Evolutionary conservation across 2,329 filamentous ascomycete species (phyloP).

Genomic region (Ascochyta fabae): DNA sequence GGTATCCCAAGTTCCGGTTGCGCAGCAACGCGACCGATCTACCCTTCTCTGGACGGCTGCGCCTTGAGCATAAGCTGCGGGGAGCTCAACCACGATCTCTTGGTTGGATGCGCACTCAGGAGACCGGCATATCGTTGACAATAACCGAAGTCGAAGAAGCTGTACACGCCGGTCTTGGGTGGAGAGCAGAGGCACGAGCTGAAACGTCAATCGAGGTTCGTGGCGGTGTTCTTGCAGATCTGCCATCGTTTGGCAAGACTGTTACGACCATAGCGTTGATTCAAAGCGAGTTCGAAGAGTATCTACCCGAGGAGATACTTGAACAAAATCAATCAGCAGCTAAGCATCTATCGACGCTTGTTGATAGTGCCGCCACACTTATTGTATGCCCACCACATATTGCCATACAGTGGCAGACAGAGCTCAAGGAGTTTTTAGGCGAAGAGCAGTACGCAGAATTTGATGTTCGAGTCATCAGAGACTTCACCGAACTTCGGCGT

Average conservation of each 20-base stretch:
- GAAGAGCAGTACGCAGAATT: constrained; percentile 38
- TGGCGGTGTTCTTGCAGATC: constrained; percentile 69
- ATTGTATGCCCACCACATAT: constrained; percentile 65
- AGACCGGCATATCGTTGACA: constrained; percentile 43
- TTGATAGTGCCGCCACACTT: constrained; percentile 63
- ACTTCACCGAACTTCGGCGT: constrained; percentile 47
- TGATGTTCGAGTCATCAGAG: constrained; percentile 55
- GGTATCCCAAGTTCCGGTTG: constrained; percentile 52
- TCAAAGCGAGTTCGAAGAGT: constrained; percentile 50
- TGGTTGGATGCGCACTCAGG: constrained; percentile 66
- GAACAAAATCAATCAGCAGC: constrained; percentile 14
- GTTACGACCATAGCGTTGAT: constrained; percentile 65
- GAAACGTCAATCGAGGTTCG: constrained; percentile 51
- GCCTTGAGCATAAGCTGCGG: constrained; percentile 48
- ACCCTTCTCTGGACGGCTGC: constrained; percentile 43
- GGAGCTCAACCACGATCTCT: constrained; percentile 63
- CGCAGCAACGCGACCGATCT: constrained; percentile 50
- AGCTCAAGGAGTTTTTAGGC: constrained; percentile 60
- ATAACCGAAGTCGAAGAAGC: constrained; percentile 64
- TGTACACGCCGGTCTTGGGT: constrained; percentile 57
- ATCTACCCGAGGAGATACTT: constrained; percentile 17
- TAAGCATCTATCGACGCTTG: constrained; percentile 28
- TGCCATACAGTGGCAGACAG: constrained; percentile 63
- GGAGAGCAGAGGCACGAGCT: constrained; percentile 64
- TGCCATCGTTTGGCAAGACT: constrained; percentile 72